phyloP scores from a whole-genome alignment of 768 basidiomycete species.

The Mycena leptocephala region DNA sequence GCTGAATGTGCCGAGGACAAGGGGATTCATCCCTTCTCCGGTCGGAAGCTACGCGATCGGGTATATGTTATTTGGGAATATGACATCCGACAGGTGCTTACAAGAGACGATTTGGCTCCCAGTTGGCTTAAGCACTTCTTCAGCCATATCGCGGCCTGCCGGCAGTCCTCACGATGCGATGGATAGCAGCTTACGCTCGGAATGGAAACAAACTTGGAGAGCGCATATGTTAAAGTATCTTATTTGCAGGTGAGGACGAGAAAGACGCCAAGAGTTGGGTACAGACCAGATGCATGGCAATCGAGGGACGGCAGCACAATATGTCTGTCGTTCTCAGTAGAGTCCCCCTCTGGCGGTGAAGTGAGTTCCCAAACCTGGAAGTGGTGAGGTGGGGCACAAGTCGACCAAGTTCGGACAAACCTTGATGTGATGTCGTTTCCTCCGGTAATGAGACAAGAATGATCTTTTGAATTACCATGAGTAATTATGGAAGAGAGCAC shows the following conservation, averaged over 20 bases:
- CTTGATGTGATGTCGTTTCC: slow-evolving; percentile 91
- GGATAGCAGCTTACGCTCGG: slow-evolving; percentile 86
- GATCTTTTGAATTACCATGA: slow-evolving; percentile 44
- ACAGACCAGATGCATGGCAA: slow-evolving; percentile 44
- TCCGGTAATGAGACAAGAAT: slow-evolving; percentile 76
- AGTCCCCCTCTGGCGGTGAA: slow-evolving; percentile 44
- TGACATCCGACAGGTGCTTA: slow-evolving; percentile 50
- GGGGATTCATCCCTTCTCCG: slow-evolving; percentile 84
- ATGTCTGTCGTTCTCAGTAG: slow-evolving; percentile 36
- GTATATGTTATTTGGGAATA: neutral
- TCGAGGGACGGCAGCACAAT: slow-evolving; percentile 23
- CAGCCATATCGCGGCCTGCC: slow-evolving; percentile 95
- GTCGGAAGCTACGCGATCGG: slow-evolving; percentile 78
- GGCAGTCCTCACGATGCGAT: slow-evolving; percentile 86
- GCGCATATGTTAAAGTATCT: slow-evolving; percentile 86
- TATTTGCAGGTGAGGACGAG: slow-evolving; percentile 10
- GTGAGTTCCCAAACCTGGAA: slow-evolving; percentile 71
- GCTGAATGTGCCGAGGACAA: slow-evolving; percentile 91
- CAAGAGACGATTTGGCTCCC: slow-evolving; percentile 87
- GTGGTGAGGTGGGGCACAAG: neutral
- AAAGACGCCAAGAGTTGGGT: neutral
- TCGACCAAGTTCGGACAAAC: slow-evolving; percentile 52
- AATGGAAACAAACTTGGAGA: slow-evolving; percentile 90
- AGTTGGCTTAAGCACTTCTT: slow-evolving; percentile 91
- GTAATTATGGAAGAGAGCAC: slow-evolving; percentile 85